Evolutionary conservation across 129 eudicot species (phyloP).

Genomic region (Glebionis coronaria): DNA sequence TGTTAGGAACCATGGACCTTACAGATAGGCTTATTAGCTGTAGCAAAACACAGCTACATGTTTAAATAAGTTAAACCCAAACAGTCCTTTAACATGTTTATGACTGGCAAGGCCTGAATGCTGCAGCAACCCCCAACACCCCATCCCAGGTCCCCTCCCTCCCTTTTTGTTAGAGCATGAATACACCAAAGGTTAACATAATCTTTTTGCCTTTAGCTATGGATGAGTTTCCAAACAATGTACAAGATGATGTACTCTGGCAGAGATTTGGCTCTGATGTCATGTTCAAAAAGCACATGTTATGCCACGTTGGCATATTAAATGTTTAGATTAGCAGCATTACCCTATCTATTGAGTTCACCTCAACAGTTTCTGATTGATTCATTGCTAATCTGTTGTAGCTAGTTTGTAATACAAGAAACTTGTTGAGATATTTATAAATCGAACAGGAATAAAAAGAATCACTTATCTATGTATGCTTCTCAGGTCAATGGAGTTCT

Average conservation of each 20-base stretch:
- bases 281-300: not conserved
- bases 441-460: no score
- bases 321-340: not conserved
- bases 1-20: no score
- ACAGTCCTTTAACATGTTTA: no score
- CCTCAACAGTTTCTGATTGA: not conserved
- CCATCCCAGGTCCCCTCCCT: no score
- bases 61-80: no score
- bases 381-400: not conserved
- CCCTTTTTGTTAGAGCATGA: no score
- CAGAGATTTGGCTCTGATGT: not conserved
- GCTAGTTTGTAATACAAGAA: not conserved
- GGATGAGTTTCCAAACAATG: not conserved
- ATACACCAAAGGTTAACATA: no score
- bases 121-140: no score
- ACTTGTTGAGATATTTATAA: not conserved
- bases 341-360: not conserved
- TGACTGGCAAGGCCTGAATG: no score
- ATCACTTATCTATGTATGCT: not conserved
- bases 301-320: not conserved
- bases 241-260: not conserved
- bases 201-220: not conserved
- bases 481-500: not conserved
- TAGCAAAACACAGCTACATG: no score
- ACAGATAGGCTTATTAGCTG: no score